Evolutionary conservation across 495 filamentous ascomycete genomes (phyloP), one percentile per base, ranked within the genome.

Genomic region (Margaritispora aquatica): DNA sequence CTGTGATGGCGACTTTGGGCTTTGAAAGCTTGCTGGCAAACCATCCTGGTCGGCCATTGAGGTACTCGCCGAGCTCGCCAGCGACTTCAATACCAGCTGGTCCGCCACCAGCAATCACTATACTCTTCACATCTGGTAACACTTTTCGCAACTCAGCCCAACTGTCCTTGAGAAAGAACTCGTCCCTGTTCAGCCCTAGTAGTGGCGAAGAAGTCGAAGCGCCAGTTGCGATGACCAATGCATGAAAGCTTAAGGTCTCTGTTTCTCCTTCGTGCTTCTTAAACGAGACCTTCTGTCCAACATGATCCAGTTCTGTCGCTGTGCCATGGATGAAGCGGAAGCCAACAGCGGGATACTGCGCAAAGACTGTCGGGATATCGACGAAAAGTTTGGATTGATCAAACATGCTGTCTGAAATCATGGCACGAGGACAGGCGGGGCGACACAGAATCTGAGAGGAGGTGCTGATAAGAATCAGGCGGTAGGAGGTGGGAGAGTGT

Each of bases 31-130:
- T 69, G 26, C 61, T 58, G 23, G 41, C 52, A 49, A 74, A 70
- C 66, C 68, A 71, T 0, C 68, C 67, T 0, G 68, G 26, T 1
- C 57, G 65, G 1, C 76, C 77, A 57, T 81, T 83, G 8, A 81
- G 70, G 58, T 74, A 69, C 47, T 80, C 77, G 46, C 74, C 79
- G 2, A 86, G 63, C 67, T 88, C 85, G 22, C 84, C 85, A 0
- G 80, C 77, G 0, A 79, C 65, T 57, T 87, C 85, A 31, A 90
- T 78, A 2, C 84, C 87, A 11, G 86, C 74, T 3, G 88, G 81
- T 0, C 88, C 88, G 2, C 80, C 88, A 36, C 88, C 88, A 2
- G 75, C 78, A 34, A 88, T 73, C 4, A 85, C 74, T 51, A 90
- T 81, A 21, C 65, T 77, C 27, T 77, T 78, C 7, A 84, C 84